Conservation (phyloP, 345 rosid species). For the Melastoma malabathricum region DNA sequence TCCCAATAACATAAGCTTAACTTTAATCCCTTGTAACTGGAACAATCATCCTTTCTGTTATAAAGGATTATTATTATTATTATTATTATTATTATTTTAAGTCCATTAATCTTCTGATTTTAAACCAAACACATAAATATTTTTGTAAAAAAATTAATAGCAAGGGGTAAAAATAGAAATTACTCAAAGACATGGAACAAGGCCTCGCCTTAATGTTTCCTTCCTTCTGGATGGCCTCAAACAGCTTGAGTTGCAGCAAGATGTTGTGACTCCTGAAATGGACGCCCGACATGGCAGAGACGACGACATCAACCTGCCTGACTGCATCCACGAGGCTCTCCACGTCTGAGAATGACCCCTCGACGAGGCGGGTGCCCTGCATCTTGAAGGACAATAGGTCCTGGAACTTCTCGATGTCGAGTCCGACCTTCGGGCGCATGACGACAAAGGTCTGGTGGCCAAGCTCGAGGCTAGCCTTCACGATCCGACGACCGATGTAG, state of each 20-base stretch:
- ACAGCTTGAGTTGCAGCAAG: slow-evolving; percentile 42
- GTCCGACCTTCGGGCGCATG: slow-evolving; percentile 42
- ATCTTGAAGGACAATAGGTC: slow-evolving; percentile 33
- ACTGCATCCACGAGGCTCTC: slow-evolving; percentile 37
- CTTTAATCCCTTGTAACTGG: too few species aligned
- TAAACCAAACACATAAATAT: too few species aligned
- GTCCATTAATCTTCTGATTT: too few species aligned
- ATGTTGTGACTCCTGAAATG: slow-evolving; percentile 45
- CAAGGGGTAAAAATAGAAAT: too few species aligned
- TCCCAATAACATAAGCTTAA: too few species aligned
- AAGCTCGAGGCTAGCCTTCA: slow-evolving; percentile 35
- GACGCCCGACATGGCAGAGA: slow-evolving; percentile 54
- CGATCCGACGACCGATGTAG: slow-evolving; percentile 45
- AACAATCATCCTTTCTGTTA: too few species aligned
- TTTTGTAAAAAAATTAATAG: too few species aligned
- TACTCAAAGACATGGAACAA: too few species aligned
- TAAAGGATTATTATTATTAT: too few species aligned
- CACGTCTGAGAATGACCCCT: slow-evolving; percentile 37
- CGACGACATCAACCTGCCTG: slow-evolving; percentile 43
- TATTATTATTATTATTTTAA: too few species aligned
- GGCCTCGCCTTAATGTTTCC: slow-evolving; percentile 43
- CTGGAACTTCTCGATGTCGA: slow-evolving; percentile 53
- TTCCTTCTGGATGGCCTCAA: slow-evolving; percentile 52
- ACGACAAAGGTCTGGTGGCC: slow-evolving; percentile 46
- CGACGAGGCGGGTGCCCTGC: slow-evolving; percentile 32